Conservation (phyloP, 2,329 filamentous ascomycete species). For the Fusarium duplospermum region DNA sequence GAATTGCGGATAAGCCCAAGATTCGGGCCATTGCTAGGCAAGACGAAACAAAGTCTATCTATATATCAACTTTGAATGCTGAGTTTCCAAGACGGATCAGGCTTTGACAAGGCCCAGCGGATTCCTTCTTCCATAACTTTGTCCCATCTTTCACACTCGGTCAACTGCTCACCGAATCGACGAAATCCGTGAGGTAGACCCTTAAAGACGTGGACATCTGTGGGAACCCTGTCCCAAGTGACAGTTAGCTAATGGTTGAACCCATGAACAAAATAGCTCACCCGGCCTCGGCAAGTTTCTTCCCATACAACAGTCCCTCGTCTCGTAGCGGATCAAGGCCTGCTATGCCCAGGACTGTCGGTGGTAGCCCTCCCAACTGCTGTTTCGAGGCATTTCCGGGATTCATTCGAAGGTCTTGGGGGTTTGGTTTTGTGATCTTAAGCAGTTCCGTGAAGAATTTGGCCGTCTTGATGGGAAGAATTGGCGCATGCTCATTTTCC, state of each 20-base stretch:
- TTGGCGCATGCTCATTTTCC: slow-evolving; percentile 51
- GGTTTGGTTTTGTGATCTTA: background rate
- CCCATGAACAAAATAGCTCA: slow-evolving; percentile 37
- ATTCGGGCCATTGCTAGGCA: background rate
- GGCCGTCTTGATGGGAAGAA: background rate
- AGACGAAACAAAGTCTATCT: background rate
- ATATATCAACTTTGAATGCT: background rate
- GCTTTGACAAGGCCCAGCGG: slow-evolving; percentile 43
- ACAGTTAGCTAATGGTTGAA: background rate
- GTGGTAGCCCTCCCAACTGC: slow-evolving; percentile 55
- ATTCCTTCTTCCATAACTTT: background rate
- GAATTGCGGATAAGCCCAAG: background rate
- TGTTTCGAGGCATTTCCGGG: background rate
- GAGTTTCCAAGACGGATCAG: slow-evolving; percentile 40
- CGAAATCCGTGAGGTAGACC: slow-evolving; percentile 1
- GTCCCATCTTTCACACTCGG: background rate
- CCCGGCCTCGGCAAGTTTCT: slow-evolving; percentile 56
- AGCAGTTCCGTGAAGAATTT: background rate
- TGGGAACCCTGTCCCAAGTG: background rate
- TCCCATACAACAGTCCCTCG: slow-evolving; percentile 59
- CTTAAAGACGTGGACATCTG: background rate
- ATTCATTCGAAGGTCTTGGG: background rate
- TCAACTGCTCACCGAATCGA: background rate
- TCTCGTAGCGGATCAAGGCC: slow-evolving; percentile 60
- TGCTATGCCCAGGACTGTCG: slow-evolving; percentile 56